These are phyloP conservation scores for Chaetomiaceae sp. DNA, from an alignment of 2,329 filamentous ascomycete species.

Conservation along the genomic window DNA sequence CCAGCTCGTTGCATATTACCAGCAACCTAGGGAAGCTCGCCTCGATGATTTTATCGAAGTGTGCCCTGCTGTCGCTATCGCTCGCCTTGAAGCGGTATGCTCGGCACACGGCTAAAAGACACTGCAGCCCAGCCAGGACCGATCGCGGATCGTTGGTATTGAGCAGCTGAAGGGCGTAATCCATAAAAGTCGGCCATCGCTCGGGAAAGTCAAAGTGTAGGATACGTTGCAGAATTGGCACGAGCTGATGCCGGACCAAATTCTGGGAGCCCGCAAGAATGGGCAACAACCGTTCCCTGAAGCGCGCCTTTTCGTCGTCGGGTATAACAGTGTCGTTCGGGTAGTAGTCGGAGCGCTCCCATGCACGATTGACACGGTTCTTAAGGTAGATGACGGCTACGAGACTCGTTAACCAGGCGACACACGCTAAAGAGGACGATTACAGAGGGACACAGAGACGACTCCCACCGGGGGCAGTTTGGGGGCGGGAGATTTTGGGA, in stretches of 20 bases:
- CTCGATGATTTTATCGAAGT: constrained; percentile 93
- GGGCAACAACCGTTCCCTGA: constrained; percentile 84
- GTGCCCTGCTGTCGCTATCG: constrained; percentile 69
- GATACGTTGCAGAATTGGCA: constrained; percentile 92
- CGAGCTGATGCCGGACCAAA: constrained; percentile 84
- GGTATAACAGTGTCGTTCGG: constrained; percentile 70
- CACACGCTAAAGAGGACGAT: too few species aligned
- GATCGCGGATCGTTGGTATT: constrained; percentile 80
- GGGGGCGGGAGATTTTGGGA: constrained; percentile 18
- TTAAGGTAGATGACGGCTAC: constrained; percentile 95
- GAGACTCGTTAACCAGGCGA: constrained; percentile 15
- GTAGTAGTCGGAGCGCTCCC: constrained; percentile 73
- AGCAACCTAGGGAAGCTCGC: constrained; percentile 85
- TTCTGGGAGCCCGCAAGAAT: constrained; percentile 76
- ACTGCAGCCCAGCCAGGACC: constrained; percentile 90
- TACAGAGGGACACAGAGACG: constrained; percentile 4
- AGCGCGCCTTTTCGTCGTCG: constrained; percentile 82
- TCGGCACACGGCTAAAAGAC: constrained; percentile 87
- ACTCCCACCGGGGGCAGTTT: not conserved
- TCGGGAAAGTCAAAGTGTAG: constrained; percentile 92
- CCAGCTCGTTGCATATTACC: constrained; percentile 79
- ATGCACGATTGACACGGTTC: constrained; percentile 91
- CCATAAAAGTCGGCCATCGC: constrained; percentile 91
- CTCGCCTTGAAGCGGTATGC: constrained; percentile 89
- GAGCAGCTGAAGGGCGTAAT: constrained; percentile 84